Base-by-base conservation (phyloP, 768 basidiomycete genomes). In the Amanita molliuscula region DNA sequence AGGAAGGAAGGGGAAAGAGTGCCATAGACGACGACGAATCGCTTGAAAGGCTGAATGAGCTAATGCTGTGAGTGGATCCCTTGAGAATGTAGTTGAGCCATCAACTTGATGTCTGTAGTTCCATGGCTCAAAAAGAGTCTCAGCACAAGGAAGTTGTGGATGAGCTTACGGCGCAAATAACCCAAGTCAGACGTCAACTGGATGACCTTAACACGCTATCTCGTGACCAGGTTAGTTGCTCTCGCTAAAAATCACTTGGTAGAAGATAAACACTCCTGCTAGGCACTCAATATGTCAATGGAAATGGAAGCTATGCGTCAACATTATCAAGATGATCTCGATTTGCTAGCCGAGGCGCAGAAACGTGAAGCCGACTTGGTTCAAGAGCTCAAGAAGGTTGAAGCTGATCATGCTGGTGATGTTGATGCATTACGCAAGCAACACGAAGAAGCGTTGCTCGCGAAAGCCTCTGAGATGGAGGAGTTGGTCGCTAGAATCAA, bases 81-180 rank as follows among this genome's bases (percentile, higher is more conserved):
- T 29, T 40, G 26, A 16, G 42, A 21, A 26, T 31, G 28, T 36
- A 3, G 7, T 20, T 40, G 7, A 40, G 3, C 28, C 49, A 43
- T 57, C 53, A 36, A 44, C 53, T 8, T 38, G 34, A 34, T 35
- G 25, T 7, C 41, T 40, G 58, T 52, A 96, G 92, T 55, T 90
- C 95, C 2, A 97, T 98, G 95, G 94, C 94, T 2, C 85, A 89
- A 68, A 98, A 98, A 63, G 96, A 99, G 64, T 85, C 89, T 3
- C 73, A 81, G 29, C 95, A 98, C 62, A 79, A 81, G 31, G 89
- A 95, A 59, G 62, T 77, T 20, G 85, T 96, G 23, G 82, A 89
- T 36, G 69, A 70, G 28, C 73, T 97, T 54, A 82, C 80, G 38
- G 60, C 69, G 11, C 79, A 94, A 59, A 72, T 96, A 20, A 62